Evolutionary conservation across 495 filamentous ascomycete genomes (phyloP).

Genomic region (Sabuloglossum arenarium): DNA sequence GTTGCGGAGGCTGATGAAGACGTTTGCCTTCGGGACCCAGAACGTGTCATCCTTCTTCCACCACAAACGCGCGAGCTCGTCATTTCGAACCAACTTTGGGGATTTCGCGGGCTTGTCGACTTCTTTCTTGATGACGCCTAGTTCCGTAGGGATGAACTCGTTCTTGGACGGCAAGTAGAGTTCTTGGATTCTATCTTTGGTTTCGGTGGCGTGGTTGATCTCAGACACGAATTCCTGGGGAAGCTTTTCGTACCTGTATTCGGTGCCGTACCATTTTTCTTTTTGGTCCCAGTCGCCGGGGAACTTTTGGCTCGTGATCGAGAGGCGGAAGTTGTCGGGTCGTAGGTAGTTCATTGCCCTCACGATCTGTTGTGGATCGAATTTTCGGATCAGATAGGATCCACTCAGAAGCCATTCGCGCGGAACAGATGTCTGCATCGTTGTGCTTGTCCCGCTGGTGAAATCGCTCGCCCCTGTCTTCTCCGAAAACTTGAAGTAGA

Average conservation of each 20-base stretch:
- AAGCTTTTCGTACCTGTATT: slow-evolving; percentile 72
- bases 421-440: slow-evolving; percentile 78
- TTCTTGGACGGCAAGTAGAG: slow-evolving; percentile 83
- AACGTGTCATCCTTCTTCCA: slow-evolving; percentile 98
- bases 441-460: slow-evolving; percentile 54
- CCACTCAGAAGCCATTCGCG: slow-evolving; percentile 73
- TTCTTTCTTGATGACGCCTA: slow-evolving; percentile 87
- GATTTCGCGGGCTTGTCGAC: slow-evolving; percentile 47
- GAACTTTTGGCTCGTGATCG: slow-evolving; percentile 58
- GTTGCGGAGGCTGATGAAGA: slow-evolving; percentile 70
- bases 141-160: slow-evolving; percentile 86
- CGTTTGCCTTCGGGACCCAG: slow-evolving; percentile 90
- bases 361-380: slow-evolving; percentile 53
- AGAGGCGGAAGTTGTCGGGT: slow-evolving; percentile 76
- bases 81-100: slow-evolving; percentile 75
- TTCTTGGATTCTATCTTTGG: slow-evolving; percentile 28
- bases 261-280: slow-evolving; percentile 96
- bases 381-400: slow-evolving; percentile 47
- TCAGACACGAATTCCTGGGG: slow-evolving; percentile 50
- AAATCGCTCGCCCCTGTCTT: slow-evolving; percentile 79
- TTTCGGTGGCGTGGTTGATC: slow-evolving; percentile 34
- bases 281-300: slow-evolving; percentile 67
- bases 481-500: slow-evolving; percentile 85
- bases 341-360: slow-evolving; percentile 53
- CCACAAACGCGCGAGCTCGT: slow-evolving; percentile 69